Conservation (phyloP, 176 grass and related monocot species). For the Raddia guianensis region DNA sequence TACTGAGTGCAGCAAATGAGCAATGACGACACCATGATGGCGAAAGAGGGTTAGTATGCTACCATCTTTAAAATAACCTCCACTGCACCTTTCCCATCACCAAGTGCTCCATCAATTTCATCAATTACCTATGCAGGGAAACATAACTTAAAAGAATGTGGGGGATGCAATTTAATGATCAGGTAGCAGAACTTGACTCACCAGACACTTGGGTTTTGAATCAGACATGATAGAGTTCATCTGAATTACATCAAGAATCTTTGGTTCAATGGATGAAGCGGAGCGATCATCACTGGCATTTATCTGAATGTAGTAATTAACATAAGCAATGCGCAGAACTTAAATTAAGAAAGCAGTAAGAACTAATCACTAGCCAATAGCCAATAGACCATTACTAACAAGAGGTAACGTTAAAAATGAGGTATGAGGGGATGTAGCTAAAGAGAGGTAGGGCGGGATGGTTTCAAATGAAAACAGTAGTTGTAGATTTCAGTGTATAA, state of each 20-base stretch:
- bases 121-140: conserved; percentile 77
- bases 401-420: conserved; percentile 5
- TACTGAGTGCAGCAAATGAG: conserved; percentile 3
- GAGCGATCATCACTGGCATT: conserved; percentile 99
- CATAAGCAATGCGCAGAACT: conserved; percentile 38
- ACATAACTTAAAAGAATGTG: conserved; percentile 37
- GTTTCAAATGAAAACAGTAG: background rate
- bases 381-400: conserved; percentile 18
- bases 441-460: background rate
- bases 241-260: conserved; percentile 93
- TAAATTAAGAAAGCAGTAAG: conserved; percentile 15
- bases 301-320: conserved; percentile 60
- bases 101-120: conserved; percentile 98
- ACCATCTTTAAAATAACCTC: conserved; percentile 98
- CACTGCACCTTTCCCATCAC: conserved; percentile 88
- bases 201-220: conserved; percentile 96
- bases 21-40: background rate
- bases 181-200: conserved; percentile 48
- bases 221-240: conserved; percentile 98
- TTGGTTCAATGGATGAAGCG: conserved; percentile 84
- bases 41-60: conserved; percentile 22
- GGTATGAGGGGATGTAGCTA: conserved; percentile 11
- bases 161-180: conserved; percentile 13
- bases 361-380: conserved; percentile 7
- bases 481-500: background rate